Evolutionary conservation across 2,329 filamentous ascomycete species (phyloP).

Genomic region (Fusarium nurragi): DNA sequence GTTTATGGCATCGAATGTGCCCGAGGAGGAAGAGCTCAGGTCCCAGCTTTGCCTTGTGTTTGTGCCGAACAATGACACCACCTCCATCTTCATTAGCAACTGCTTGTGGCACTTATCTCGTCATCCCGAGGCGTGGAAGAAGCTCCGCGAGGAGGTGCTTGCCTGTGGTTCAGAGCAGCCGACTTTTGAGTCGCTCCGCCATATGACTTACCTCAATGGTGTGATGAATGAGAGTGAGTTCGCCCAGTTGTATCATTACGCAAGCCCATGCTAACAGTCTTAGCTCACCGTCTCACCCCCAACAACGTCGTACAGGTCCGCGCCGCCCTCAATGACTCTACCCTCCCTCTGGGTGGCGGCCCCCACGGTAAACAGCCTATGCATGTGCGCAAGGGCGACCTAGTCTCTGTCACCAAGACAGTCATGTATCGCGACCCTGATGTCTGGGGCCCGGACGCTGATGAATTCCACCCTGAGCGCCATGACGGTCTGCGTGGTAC

Average conservation of each 20-base stretch:
- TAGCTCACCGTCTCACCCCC: constrained; percentile 3
- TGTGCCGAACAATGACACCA: constrained; percentile 4
- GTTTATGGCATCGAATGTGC: constrained; percentile 4
- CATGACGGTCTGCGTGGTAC: neutral
- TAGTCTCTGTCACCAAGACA: neutral
- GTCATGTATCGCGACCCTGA: constrained; percentile 11
- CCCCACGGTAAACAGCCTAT: neutral
- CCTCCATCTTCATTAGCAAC: neutral
- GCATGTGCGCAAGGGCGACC: neutral
- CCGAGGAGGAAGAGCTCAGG: constrained; percentile 3
- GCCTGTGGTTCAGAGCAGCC: neutral
- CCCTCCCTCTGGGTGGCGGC: neutral
- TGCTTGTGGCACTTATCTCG: neutral
- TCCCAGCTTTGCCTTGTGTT: constrained; percentile 11
- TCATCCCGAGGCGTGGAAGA: constrained; percentile 7
- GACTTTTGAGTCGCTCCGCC: neutral
- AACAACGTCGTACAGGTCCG: constrained; percentile 6
- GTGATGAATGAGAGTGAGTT: neutral
- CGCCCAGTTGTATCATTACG: neutral
- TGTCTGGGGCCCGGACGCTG: constrained; percentile 3
- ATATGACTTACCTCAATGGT: neutral
- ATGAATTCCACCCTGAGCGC: constrained; percentile 1
- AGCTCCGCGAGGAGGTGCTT: neutral
- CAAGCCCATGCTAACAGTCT: neutral
- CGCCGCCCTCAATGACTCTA: neutral